Evolutionary conservation across 768 basidiomycete genomes (phyloP).

Genomic region (Collybiopsis luxurians): DNA sequence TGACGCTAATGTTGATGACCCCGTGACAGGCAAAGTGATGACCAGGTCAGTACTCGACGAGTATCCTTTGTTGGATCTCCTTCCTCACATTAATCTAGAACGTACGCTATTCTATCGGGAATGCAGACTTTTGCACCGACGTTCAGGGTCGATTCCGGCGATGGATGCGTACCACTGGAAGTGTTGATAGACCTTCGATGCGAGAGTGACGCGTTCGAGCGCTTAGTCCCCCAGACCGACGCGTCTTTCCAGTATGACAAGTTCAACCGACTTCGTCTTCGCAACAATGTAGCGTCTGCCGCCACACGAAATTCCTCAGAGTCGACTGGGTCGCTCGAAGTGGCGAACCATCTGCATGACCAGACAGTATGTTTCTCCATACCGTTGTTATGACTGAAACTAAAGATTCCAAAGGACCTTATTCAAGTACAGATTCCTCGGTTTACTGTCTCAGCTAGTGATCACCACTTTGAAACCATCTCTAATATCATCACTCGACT

Average conservation of each 20-base stretch:
- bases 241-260: slow-evolving; percentile 88
- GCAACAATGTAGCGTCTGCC: slow-evolving; percentile 63
- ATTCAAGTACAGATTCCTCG: slow-evolving; percentile 79
- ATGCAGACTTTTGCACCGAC: slow-evolving; percentile 87
- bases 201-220: slow-evolving; percentile 81
- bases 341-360: slow-evolving; percentile 53
- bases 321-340: slow-evolving; percentile 25
- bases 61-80: background rate
- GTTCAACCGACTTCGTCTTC: slow-evolving; percentile 87
- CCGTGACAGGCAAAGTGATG: slow-evolving; percentile 73
- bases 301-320: slow-evolving; percentile 35
- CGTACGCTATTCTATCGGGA: slow-evolving; percentile 72
- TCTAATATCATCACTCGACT: slow-evolving; percentile 86
- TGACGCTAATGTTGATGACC: slow-evolving; percentile 71
- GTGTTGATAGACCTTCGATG: slow-evolving; percentile 83
- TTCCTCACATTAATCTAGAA: slow-evolving; percentile 40
- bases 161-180: slow-evolving; percentile 80
- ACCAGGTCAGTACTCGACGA: background rate
- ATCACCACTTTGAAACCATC: slow-evolving; percentile 79
- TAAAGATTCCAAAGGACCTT: slow-evolving; percentile 56
- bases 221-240: slow-evolving; percentile 86
- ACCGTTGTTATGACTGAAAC: background rate
- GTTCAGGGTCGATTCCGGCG: slow-evolving; percentile 32
- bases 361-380: slow-evolving; percentile 49
- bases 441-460: slow-evolving; percentile 83